Base-by-base conservation (phyloP, 805 yeast species). In the Nakazawaea wickerhamii region DNA sequence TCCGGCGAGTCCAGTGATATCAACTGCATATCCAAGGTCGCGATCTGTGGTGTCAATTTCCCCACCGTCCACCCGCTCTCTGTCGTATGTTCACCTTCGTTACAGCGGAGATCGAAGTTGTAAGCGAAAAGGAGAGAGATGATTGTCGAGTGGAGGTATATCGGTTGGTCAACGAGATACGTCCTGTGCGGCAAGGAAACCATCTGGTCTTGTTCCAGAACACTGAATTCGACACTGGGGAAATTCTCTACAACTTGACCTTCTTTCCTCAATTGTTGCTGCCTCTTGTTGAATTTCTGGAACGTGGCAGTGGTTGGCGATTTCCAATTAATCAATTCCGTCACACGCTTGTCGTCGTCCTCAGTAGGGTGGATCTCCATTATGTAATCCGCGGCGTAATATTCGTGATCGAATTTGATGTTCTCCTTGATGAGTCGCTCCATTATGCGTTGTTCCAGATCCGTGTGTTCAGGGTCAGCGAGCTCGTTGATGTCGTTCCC, bases 61-160 rank as follows among this genome's bases (percentile, higher is more conserved):
- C 99, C 99, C 4, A 93, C 73, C 0, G 91, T 81, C 99, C 99
- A 93, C 0, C 95, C 87, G 44, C 95, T 84, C 60, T 93, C 99
- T 4, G 85, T 79, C 14, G 78, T 87, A 40, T 78, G 75, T 15
- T 76, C 81, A 10, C 81, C 82, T 54, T 75, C 78, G 28, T 82
- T 87, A 41, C 84, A 83, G 28, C 96, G 65, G 38, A 73, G 61
- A 49, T 93, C 97, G 57, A 81, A 89, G 41, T 75, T 73, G 51
- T 79, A 84, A 1, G 84, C 79, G 60, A 84, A 93, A 15, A 93
- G 50, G 1, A 90, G 49, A 18, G 85, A 77, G 0, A 88, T 56
- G 1, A 91, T 59, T 0, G 85, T 70, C 31, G 81, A 68, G 52
- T 87, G 81, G 1, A 77, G 55, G n/a, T 76, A 70, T 47, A 78